Evolutionary conservation across 139 green algal genomes (phyloP).

Genomic region (Microglena sp.): DNA sequence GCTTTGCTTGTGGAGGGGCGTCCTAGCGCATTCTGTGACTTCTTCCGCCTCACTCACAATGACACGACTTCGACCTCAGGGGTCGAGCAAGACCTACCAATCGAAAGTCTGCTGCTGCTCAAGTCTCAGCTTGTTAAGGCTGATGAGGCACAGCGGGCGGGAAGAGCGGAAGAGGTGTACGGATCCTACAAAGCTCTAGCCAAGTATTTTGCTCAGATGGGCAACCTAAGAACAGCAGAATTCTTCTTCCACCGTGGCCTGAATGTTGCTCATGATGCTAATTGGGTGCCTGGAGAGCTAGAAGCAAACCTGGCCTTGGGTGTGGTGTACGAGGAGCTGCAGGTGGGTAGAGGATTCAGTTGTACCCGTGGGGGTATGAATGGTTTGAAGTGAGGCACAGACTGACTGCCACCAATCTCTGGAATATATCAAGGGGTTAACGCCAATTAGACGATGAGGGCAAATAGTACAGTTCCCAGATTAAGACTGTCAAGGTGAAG

Average conservation of each 20-base stretch:
- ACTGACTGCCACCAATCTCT: too few species aligned
- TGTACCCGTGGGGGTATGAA: too few species aligned
- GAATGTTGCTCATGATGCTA: slow-evolving; percentile 15
- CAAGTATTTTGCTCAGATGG: slow-evolving; percentile 38
- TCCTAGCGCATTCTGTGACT: slow-evolving; percentile 44
- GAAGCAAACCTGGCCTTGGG: slow-evolving; percentile 48
- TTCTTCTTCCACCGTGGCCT: slow-evolving; percentile 42
- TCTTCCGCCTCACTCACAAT: slow-evolving; percentile 37
- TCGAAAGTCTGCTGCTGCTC: slow-evolving; percentile 29
- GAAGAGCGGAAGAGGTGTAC: slow-evolving; percentile 21
- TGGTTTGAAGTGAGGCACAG: too few species aligned
- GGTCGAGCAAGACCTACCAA: slow-evolving; percentile 18
- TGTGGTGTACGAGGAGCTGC: slow-evolving; percentile 41
- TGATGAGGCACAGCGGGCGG: slow-evolving; percentile 14
- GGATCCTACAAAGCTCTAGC: slow-evolving; percentile 29
- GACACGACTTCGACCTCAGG: neutral
- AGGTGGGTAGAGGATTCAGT: neutral
- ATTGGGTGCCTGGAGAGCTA: slow-evolving; percentile 29
- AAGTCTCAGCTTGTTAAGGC: slow-evolving; percentile 34
- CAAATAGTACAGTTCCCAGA: too few species aligned
- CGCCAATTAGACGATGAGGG: too few species aligned
- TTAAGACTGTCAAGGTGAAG: too few species aligned
- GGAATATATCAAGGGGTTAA: too few species aligned
- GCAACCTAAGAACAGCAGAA: slow-evolving; percentile 25
- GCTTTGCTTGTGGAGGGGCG: slow-evolving; percentile 38